A percentile compares a stretch with the other conserved stretches of the same genome.
phyloP scores from a whole-genome alignment of 495 filamentous ascomycete species.

The Annulohypoxylon maeteangense region DNA sequence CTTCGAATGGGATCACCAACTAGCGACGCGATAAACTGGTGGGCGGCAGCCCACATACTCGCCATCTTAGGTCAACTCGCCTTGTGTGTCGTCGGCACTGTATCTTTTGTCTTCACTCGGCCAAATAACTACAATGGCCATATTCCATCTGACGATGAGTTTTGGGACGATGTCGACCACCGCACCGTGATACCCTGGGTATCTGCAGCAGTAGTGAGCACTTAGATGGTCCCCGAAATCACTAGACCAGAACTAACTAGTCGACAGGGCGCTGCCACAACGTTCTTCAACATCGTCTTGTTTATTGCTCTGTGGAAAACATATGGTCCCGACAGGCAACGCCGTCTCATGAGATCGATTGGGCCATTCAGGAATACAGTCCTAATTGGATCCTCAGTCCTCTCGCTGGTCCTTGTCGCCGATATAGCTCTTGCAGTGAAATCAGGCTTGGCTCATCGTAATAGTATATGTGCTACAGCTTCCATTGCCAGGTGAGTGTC shows the following conservation, averaged over 20 bases:
- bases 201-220: constrained; percentile 22
- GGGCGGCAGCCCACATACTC: constrained; percentile 15
- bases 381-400: not conserved
- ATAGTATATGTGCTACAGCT: constrained; percentile 1
- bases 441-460: not conserved
- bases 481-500: constrained; percentile 1
- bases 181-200: constrained; percentile 15
- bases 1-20: constrained; percentile 9
- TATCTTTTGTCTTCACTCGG: not conserved
- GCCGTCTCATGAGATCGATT: not conserved
- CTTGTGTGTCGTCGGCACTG: constrained; percentile 8
- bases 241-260: constrained; percentile 1
- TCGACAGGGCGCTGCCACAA: constrained; percentile 18
- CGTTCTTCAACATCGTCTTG: constrained; percentile 11
- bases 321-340: not conserved
- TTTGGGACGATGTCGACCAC: not conserved
- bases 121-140: constrained; percentile 1
- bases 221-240: not conserved
- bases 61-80: constrained; percentile 20
- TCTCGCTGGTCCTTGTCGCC: constrained; percentile 1
- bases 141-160: constrained; percentile 6
- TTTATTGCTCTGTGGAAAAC: constrained; percentile 16
- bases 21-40: constrained; percentile 10
- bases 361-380: constrained; percentile 9
- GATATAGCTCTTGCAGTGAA: constrained; percentile 18